phyloP scores from a whole-genome alignment of 2,329 filamentous ascomycete species.

The Paramyrothecium sp. region DNA sequence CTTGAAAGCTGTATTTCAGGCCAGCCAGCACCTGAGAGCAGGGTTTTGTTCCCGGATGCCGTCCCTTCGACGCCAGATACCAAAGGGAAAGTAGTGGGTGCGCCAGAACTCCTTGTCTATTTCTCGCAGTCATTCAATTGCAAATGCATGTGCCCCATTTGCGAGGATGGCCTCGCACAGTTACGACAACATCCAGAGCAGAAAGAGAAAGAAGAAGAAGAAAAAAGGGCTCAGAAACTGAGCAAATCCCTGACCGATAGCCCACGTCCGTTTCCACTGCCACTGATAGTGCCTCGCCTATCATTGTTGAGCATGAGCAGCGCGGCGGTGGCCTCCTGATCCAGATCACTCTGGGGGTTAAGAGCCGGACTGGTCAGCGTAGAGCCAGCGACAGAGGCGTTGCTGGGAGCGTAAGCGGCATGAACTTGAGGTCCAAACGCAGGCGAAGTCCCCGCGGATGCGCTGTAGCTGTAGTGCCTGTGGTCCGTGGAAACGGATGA shows the following conservation, averaged over 20 bases:
- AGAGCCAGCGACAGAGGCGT: constrained; percentile 45
- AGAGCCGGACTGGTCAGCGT: constrained; percentile 59
- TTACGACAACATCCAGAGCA: too few relatives aligned
- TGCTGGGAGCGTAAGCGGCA: constrained; percentile 35
- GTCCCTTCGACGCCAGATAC: too few relatives aligned
- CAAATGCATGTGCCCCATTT: too few relatives aligned
- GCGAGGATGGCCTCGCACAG: too few relatives aligned
- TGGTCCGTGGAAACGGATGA: constrained; percentile 53
- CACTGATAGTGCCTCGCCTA: constrained; percentile 48
- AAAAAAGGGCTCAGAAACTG: constrained; percentile 38
- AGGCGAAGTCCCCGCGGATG: constrained; percentile 52
- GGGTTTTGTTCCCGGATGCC: too few relatives aligned
- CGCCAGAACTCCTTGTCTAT: too few relatives aligned
- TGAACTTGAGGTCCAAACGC: constrained; percentile 52
- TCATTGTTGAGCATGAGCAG: constrained; percentile 85
- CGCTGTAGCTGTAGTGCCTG: constrained; percentile 48
- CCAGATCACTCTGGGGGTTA: constrained; percentile 54
- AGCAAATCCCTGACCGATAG: constrained; percentile 56
- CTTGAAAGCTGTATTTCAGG: too few relatives aligned
- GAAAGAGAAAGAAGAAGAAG: not conserved
- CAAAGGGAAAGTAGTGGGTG: too few relatives aligned
- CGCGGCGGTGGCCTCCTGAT: constrained; percentile 82
- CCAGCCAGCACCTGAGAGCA: too few relatives aligned
- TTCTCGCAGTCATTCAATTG: too few relatives aligned
- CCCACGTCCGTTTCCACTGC: constrained; percentile 34